Evolutionary conservation across 2,329 filamentous ascomycete species (phyloP).

Genomic region (Cephalotrichum gorgonifer): DNA sequence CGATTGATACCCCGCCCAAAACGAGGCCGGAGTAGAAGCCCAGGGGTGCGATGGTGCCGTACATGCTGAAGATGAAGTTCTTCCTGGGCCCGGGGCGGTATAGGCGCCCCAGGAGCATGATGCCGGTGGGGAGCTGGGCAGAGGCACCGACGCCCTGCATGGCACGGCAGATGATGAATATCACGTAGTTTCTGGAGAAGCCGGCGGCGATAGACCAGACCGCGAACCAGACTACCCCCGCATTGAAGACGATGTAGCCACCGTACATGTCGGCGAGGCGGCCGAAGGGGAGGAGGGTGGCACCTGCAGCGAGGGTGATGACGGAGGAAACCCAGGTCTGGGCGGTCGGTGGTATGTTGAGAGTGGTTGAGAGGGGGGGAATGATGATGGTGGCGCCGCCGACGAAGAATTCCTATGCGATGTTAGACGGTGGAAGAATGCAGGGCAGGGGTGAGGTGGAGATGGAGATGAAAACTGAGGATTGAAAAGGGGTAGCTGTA

Average conservation of each 20-base stretch:
- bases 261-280: constrained; percentile 53
- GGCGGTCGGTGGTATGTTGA: constrained; percentile 51
- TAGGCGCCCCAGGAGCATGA: constrained; percentile 57
- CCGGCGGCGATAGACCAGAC: constrained; percentile 61
- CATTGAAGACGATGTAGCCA: constrained; percentile 48
- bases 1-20: constrained; percentile 50
- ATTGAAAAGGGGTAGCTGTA: no score
- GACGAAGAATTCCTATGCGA: constrained; percentile 10
- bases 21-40: constrained; percentile 58
- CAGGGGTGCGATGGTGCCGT: constrained; percentile 45
- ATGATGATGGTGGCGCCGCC: constrained; percentile 34
- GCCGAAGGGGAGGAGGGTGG: constrained; percentile 53
- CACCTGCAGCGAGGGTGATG: constrained; percentile 46
- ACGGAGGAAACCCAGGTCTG: constrained; percentile 56
- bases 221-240: constrained; percentile 52
- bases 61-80: constrained; percentile 53
- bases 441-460: not conserved
- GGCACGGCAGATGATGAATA: constrained; percentile 65
- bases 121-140: constrained; percentile 59
- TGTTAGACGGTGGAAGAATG: not conserved
- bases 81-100: constrained; percentile 64
- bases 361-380: constrained; percentile 49
- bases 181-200: constrained; percentile 55
- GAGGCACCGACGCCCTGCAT: constrained; percentile 65
- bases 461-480: no score